A percentile compares a stretch with the other conserved stretches of the same genome.
Conservation (phyloP, 1,284 basidiomycete species). For the Boletus smithii region DNA sequence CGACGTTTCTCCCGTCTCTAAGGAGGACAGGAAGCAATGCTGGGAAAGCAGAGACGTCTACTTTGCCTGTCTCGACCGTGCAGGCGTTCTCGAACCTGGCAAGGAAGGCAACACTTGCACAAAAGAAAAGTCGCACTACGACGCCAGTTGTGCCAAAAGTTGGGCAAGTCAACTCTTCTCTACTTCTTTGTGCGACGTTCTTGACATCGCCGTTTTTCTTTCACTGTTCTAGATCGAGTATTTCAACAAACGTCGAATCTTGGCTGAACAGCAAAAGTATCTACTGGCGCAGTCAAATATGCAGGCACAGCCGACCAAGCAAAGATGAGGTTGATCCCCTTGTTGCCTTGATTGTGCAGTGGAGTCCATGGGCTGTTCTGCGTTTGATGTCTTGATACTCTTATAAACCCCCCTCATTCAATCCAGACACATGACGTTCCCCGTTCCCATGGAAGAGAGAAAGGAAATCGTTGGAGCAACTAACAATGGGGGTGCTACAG, state of each 20-base stretch:
- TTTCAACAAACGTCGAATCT: conserved; percentile 76
- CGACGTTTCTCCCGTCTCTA: conserved; percentile 45
- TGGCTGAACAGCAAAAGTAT: conserved; percentile 70
- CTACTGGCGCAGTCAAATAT: conserved; percentile 54
- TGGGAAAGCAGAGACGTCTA: conserved; percentile 78
- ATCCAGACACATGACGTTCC: too few species aligned
- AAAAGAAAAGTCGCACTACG: conserved; percentile 51
- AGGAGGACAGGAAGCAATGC: conserved; percentile 63
- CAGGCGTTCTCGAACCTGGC: conserved; percentile 64
- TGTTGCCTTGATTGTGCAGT: too few species aligned
- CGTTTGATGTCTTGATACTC: conserved; percentile 11
- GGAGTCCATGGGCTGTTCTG: not conserved
- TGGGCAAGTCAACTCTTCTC: conserved; percentile 55
- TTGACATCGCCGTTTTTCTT: not conserved
- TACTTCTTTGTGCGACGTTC: not conserved
- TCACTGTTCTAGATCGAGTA: conserved; percentile 86
- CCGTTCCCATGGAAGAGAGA: conserved; percentile 3
- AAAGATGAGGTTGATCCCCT: too few species aligned
- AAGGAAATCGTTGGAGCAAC: too few species aligned
- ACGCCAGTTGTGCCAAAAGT: conserved; percentile 72
- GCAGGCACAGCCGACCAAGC: conserved; percentile 50
- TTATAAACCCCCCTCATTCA: not conserved
- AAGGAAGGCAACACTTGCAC: conserved; percentile 58
- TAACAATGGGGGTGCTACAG: too few species aligned
- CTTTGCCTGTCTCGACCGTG: conserved; percentile 69